Conservation (phyloP, 257 asterid species). For the Solanum peruvianum region DNA sequence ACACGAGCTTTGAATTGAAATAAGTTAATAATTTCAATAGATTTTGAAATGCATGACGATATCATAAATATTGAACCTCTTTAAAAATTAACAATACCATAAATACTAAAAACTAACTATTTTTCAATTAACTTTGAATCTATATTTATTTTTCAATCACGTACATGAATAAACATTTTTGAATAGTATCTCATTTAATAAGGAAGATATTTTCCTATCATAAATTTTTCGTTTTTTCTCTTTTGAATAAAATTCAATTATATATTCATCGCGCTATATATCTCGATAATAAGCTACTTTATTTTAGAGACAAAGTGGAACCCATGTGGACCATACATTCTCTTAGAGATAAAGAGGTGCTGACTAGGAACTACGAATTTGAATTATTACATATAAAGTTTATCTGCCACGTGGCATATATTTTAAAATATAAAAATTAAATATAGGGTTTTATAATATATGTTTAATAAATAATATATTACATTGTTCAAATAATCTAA, state of each 20-base stretch:
- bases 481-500: background rate
- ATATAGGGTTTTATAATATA: accelerated
- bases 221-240: no score
- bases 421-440: background rate
- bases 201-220: no score
- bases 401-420: background rate
- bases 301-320: background rate
- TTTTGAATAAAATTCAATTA: no score
- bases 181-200: background rate
- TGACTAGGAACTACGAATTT: background rate
- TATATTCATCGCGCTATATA: background rate
- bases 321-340: background rate
- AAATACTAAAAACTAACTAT: no score
- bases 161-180: background rate
- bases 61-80: background rate
- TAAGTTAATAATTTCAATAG: background rate
- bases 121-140: background rate
- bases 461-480: background rate
- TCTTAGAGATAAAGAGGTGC: background rate
- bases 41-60: background rate
- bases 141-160: background rate
- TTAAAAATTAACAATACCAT: background rate
- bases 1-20: background rate
- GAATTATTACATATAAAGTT: background rate
- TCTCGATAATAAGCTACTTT: no score